phyloP scores from a whole-genome alignment of 1,284 basidiomycete species.

The Gymnopus androsaceus region DNA sequence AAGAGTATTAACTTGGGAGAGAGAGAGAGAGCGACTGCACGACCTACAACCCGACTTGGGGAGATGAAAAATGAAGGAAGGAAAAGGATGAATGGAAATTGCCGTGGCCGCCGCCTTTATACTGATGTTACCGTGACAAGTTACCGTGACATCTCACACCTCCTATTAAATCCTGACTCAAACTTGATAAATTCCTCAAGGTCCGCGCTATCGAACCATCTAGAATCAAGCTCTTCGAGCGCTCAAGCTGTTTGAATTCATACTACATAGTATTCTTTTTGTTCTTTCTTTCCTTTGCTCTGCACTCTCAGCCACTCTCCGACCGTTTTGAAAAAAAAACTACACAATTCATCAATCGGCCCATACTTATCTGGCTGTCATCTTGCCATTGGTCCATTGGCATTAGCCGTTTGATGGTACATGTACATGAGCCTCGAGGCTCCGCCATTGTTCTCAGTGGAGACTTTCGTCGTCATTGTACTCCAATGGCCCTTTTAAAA shows the following conservation, averaged over 20 bases:
- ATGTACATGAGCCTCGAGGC: background rate
- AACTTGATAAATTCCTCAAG: no score
- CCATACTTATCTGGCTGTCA: no score
- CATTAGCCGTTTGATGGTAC: background rate
- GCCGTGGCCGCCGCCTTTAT: background rate
- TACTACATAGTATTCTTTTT: no score
- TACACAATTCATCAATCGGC: no score
- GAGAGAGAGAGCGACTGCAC: conserved; percentile 58
- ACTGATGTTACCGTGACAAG: background rate
- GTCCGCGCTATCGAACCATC: no score
- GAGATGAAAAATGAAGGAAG: conserved; percentile 52
- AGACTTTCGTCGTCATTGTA: conserved; percentile 25
- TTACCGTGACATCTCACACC: no score
- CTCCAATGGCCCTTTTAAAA: conserved; percentile 6
- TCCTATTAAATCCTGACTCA: no score
- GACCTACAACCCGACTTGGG: conserved; percentile 46
- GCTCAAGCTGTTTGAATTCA: no score
- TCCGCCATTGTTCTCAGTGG: background rate
- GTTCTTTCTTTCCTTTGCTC: no score
- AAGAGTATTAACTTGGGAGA: conserved; percentile 49
- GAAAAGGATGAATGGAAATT: conserved; percentile 29
- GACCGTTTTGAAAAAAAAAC: no score
- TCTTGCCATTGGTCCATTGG: conserved; percentile 1
- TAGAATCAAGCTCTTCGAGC: no score
- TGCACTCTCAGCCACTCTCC: no score